Evolutionary conservation across 441 rosid species (phyloP), one percentile per base, ranked within the genome.

Genomic region (Pelargonium hybrid): DNA sequence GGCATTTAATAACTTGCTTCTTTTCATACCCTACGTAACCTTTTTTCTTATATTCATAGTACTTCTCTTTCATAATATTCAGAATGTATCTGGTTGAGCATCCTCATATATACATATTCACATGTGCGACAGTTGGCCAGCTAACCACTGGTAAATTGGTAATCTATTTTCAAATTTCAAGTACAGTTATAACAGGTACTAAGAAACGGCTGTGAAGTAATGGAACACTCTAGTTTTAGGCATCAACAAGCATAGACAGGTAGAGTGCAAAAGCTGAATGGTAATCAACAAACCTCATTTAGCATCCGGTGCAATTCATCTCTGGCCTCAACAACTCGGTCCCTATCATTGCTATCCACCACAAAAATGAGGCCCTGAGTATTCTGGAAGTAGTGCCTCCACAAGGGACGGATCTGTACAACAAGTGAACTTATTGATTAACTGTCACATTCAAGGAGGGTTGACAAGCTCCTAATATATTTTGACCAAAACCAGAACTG

Each of bases 341-440:
- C 78, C 37, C 75, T 63, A 20, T 74, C 78, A 37, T 75, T 75
- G 64, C 78, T 75, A 43, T 75, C 78, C 39, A 75, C 78, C 54
- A 75, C 78, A 75, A 75, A 75, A 31, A 75, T 75, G 39, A 75
- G 78, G 2, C 78, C 78, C 54, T 75, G 78, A 34, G 78, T 75
- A 65, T 75, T 75, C 43, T 75, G 78, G 34, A 75, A 75, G 71
- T 75, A 75, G 74, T 75, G 78, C 71, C 78, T 75, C 78, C 78
- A 75, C 65, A 75, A 37, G 15, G 78, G 78, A 29, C 78, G 78
- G 37, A 75, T 75, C 78, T 75, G 74, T 8, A 57, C 21, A 21
- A 56, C 1, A 56, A 9, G 63, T 57, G 26, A 57, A 21, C n/a
- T 57, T 20, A 21, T 57, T 20, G 63, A 9, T 57, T 57, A 57